Evolutionary conservation across 352 stramenopile genomes (phyloP), one percentile per base, ranked within the genome.

Genomic region (Thalassiosira pacifica): DNA sequence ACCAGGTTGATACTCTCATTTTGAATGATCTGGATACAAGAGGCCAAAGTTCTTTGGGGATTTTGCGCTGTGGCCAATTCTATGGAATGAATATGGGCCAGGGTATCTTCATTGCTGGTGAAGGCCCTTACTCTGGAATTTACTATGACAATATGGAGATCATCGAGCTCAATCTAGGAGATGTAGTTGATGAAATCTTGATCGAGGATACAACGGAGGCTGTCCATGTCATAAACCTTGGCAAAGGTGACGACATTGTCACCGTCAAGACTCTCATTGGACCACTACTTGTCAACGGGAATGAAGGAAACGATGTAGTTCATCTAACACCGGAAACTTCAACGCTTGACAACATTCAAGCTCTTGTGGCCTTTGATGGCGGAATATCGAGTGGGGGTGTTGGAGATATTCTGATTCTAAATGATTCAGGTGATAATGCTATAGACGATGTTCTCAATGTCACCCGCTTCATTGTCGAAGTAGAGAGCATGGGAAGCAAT

Each of bases 21-120:
- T 73, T 90, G 19, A 74, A 86, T 31, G 83, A 90, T 65, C 31
- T 83, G 34, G 69, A 90, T 57, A 45, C 75, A 3, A 53, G 65
- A 55, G 84, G 79, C 29, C 29, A 68, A n/a, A 48, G 42, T 19
- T 64, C 73, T 45, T 57, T 68, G 24, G 79, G 84, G 18, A 76
- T 32, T 5, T 79, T 90, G n/a, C 53, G 57, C 19, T 31, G 16
- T 29, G 13, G 19, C 10, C 32, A 65, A 11, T 86, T 88, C 42
- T 26, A 48, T 72, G 84, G 84, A 24, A 86, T 86, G 64, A 85
- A 69, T n/a, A 90, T 90, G 84, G 74, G 22, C 13, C 27, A 77
- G 37, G 57, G 72, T 59, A 22, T 88, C 18, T 67, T 83, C 9
- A 66, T 85, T 37, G 27, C 26, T 9, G 60, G 55, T 42, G 11